Percentiles rank a stretch among this genome's conserved stretches.
Conservation (phyloP, 495 filamentous ascomycete genomes). For the Thozetella sp. region DNA sequence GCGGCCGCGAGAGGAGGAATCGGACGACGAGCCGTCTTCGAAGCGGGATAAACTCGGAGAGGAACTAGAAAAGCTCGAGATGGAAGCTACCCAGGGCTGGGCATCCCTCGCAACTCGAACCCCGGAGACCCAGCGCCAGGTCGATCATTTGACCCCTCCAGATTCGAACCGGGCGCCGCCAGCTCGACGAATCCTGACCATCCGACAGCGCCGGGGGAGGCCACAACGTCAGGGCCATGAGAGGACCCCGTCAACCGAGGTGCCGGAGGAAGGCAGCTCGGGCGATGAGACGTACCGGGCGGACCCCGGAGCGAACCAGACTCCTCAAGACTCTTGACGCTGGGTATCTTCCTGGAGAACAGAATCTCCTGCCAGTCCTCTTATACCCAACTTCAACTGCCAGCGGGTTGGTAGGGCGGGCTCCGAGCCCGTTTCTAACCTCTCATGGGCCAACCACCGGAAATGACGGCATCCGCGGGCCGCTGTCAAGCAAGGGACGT, state of each 20-base stretch:
- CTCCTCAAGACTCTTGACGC: neutral
- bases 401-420: no score
- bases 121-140: neutral
- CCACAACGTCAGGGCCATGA: neutral
- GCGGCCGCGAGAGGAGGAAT: constrained; percentile 19
- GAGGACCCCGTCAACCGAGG: neutral
- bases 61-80: constrained; percentile 19
- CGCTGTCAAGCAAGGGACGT: neutral
- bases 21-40: constrained; percentile 15
- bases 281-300: neutral
- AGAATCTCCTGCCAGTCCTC: no score
- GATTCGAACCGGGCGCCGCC: neutral
- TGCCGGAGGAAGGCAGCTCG: neutral
- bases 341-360: neutral
- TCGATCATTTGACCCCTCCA: neutral
- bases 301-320: neutral
- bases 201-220: neutral
- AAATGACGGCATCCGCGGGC: no score
- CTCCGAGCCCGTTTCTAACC: no score
- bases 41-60: constrained; percentile 28
- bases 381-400: no score
- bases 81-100: neutral
- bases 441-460: no score
- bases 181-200: neutral
- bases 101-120: neutral